Conservation (phyloP, 768 basidiomycete genomes). For the Trametes cubensis region DNA sequence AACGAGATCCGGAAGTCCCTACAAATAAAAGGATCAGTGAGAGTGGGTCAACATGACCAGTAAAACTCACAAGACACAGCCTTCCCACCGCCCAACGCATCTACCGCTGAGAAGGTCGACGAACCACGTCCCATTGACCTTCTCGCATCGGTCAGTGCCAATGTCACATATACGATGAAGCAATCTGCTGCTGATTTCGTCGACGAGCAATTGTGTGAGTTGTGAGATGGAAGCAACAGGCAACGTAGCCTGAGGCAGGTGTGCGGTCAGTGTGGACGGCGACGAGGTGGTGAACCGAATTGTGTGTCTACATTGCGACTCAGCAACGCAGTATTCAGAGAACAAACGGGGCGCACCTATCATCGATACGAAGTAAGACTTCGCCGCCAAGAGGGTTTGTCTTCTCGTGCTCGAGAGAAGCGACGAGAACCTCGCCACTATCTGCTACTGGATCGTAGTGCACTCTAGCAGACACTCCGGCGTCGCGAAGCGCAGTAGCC, state of each 20-base stretch:
- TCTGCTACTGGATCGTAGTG: slow-evolving; percentile 70
- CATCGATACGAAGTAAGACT: slow-evolving; percentile 68
- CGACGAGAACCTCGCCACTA: slow-evolving; percentile 60
- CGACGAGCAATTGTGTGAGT: slow-evolving; percentile 69
- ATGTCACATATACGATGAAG: slow-evolving; percentile 69
- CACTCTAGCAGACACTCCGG: slow-evolving; percentile 58
- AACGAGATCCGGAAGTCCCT: slow-evolving; percentile 70
- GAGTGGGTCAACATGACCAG: not conserved
- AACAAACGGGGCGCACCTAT: slow-evolving; percentile 47
- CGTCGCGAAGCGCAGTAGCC: slow-evolving; percentile 48
- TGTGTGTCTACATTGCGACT: slow-evolving; percentile 54
- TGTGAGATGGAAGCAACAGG: slow-evolving; percentile 76
- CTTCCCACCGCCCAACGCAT: slow-evolving; percentile 77
- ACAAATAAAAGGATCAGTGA: not conserved
- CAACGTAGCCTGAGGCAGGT: slow-evolving; percentile 79
- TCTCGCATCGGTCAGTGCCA: slow-evolving; percentile 57
- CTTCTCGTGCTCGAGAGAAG: slow-evolving; percentile 46
- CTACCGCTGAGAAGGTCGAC: slow-evolving; percentile 68
- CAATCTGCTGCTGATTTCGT: slow-evolving; percentile 76
- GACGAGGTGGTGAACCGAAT: slow-evolving; percentile 76
- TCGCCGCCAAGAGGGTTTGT: slow-evolving; percentile 65
- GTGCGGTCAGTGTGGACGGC: slow-evolving; percentile 76
- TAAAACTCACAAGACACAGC: slow-evolving; percentile 67
- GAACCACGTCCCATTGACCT: slow-evolving; percentile 67
- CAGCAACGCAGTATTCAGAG: not conserved